Percentiles rank a stretch among this genome's conserved stretches.
These are phyloP conservation scores for Rhynchospora breviuscula DNA, from an alignment of 176 grass and related monocot species.

Conservation along the genomic window DNA sequence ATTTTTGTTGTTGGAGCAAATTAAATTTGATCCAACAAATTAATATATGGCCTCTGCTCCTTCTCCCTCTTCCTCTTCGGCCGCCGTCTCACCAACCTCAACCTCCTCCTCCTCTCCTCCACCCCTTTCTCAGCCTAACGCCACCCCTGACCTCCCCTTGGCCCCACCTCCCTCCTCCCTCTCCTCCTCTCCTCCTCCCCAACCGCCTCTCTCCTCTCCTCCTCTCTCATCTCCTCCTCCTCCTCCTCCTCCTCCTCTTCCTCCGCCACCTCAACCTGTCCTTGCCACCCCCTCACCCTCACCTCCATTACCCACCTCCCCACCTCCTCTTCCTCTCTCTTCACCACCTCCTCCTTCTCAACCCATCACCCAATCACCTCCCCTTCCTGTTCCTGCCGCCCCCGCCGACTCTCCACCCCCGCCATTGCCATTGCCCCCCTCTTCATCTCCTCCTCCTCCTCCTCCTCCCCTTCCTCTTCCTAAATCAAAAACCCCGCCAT, in stretches of 20 bases:
- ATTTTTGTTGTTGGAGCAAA: too few species aligned
- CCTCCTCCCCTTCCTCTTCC: not conserved
- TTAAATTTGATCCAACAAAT: not conserved
- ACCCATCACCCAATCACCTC: slow-evolving; percentile 14
- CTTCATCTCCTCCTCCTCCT: slow-evolving; percentile 25
- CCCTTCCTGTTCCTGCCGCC: slow-evolving; percentile 16
- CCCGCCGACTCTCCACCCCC: slow-evolving; percentile 39
- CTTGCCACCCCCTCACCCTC: slow-evolving; percentile 21
- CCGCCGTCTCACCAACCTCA: slow-evolving; percentile 4
- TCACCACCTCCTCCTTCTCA: slow-evolving; percentile 16
- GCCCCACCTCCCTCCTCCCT: slow-evolving; percentile 13
- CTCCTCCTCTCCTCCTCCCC: slow-evolving; percentile 27
- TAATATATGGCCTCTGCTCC: slow-evolving; percentile 52
- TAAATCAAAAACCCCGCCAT: slow-evolving; percentile 25
- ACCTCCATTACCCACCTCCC: not conserved
- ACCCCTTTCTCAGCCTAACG: slow-evolving; percentile 35
- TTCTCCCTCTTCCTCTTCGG: slow-evolving; percentile 21
- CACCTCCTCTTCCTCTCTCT: slow-evolving; percentile 21
- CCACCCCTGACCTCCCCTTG: slow-evolving; percentile 41
- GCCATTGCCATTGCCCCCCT: not conserved
- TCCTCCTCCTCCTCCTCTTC: not conserved
- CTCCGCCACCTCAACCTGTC: not conserved
- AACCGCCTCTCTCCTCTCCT: not conserved
- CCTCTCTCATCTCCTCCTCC: slow-evolving; percentile 26
- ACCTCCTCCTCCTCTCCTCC: slow-evolving; percentile 14